Evolutionary conservation across 495 filamentous ascomycete genomes (phyloP), one percentile per base, ranked within the genome.

Genomic region (Annulohypoxylon maeteangense): DNA sequence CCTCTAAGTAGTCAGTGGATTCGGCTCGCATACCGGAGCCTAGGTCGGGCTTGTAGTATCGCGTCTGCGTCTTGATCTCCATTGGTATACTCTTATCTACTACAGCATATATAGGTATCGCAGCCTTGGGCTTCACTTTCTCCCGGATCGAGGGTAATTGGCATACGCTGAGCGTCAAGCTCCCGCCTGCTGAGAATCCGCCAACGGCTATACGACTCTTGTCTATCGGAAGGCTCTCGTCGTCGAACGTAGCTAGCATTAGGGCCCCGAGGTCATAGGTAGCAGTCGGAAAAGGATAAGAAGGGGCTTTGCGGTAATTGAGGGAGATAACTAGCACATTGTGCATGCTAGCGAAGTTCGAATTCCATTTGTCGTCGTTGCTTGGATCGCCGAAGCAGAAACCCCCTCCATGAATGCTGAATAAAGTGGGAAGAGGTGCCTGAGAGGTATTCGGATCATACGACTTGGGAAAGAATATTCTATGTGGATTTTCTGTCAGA

Each of bases 361-460:
- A 55, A 67, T 82, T 83, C 80, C 80, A 82, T 7, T 11, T 53
- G 70, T 83, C 81, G 65, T 79, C 78, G 66, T 83, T 75, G 23
- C 54, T 50, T 4, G 75, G 25, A 1, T 34, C 6, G 55, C 81
- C 80, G 22, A 82, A 4, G 38, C 75, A 75, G 66, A 82, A 83
- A 12, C 79, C 81, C 51, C 81, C 81, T 65, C 81, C 80, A 64
- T 82, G 80, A 69, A 79, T 76, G 45, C 72, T 78, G 14, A 80
- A 76, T 22, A 82, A 22, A 6, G 77, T 77, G 0, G 80, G 78
- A 3, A 82, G 76, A 22, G 38, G 60, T 5, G 72, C 38, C 45
- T 76, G 40, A 0, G 74, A 74, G 10, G 53, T 68, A 12, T 34
- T 48, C 6, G 34, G 48, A 36, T 70, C 54, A 58, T 76, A 72